Base-by-base conservation (phyloP, 441 rosid species). In the Pelargonium myrrhifolium region DNA sequence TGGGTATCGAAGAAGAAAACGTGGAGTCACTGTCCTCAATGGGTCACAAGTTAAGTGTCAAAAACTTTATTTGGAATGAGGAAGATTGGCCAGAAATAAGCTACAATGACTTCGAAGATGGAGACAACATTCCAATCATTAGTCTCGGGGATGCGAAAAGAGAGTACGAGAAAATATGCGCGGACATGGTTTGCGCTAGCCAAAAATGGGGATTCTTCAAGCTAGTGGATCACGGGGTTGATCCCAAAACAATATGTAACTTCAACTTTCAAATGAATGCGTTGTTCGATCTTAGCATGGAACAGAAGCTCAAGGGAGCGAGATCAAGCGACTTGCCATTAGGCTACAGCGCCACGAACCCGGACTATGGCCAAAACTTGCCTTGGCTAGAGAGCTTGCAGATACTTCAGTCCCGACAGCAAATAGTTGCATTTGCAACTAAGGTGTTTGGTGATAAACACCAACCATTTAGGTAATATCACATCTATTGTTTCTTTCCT, bases 361-460 rank as follows among this genome's bases (percentile, higher is more conserved):
- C 62, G 4, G 62, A 56, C 3, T 56, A 56, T 20, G 62, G 62
- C 3, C 18, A 5, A 8, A 22, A 56, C 31, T 20, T 56, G 62
- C 62, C 62, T 18, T 56, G 62, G 62, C 26, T 22, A 4, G 62
- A 56, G 62, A 56, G 18, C 62, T 56, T 56, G 62, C 62, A 56
- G 28, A 5, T 56, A 3, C 62, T 56, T 56, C 62, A 56, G 11
- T 56, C 62, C 28, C 28, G 31, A 2, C 28, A 7, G 12, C 28
- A 17, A 1, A 14, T 56, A 3, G 62, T 18, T 56, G 62, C 10
- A 9, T 56, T 56, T 56, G 62, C 12, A 9, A 20, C 2, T 8
- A 56, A 56, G 62, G 62, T 56, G 24, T 56, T 56, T 56, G 62
- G 62, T 22, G 62, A 56, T n/a, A 22, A 56, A 56, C 62, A 56